Base-by-base conservation (phyloP, 2,329 filamentous ascomycete genomes). In the Exophiala bonariae region DNA sequence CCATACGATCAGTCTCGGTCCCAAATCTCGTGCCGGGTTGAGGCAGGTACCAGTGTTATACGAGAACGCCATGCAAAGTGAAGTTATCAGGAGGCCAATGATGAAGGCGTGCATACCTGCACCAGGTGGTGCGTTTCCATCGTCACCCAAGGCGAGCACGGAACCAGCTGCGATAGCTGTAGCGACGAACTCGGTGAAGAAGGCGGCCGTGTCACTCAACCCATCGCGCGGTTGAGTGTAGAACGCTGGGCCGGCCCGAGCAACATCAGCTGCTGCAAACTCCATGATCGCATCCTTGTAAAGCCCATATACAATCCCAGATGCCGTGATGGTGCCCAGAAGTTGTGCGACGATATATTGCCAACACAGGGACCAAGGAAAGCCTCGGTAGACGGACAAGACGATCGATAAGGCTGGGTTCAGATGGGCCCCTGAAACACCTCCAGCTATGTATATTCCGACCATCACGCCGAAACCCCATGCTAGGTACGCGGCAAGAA, bases 371-470 rank as follows among this genome's bases (percentile, higher is more conserved):
- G 56, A 52, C 6, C 55, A 61, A 1, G 65, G 66, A 31, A 69
- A 68, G 9, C 66, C 66, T 3, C 66, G 64, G 37, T 61, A 68
- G 3, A 64, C 49, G 11, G 57, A 59, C 3, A 68, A 50, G 1
- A 59, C 36, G 14, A 75, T 62, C 0, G 71, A 71, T 5, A 77
- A 64, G 0, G 66, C 70, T 0, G 74, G 74, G 39, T 75, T 77
- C n/a, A 77, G 61, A 44, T 77, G 74, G 0, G 67, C 71, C 47
- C 74, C 74, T 3, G 69, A 73, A 3, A 75, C 65, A 13, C 74
- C 73, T 17, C 72, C 74, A 2, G 67, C 65, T 3, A 72, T 46
- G 41, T 74, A 74, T 47, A 74, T 72, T 4, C 65, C 73, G 0
- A 74, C 48, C 60, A 64, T 65, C 42, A 64, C 59, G 3, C 49